Conservation (phyloP, 1,284 basidiomycete genomes). For the Leucoagaricus sp. region DNA sequence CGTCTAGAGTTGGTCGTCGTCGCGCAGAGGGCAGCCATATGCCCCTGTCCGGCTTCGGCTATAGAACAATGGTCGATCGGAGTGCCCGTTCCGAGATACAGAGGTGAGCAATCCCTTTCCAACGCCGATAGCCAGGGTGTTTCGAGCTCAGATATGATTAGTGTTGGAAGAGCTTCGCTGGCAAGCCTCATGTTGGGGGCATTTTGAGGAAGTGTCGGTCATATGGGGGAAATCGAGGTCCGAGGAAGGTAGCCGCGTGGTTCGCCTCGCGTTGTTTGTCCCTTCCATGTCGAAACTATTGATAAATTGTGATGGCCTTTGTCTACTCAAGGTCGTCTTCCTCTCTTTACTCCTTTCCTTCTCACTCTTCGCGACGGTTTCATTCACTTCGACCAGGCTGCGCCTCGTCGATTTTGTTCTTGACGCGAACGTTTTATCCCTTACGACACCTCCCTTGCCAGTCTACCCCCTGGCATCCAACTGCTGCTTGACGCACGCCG, state of each 20-base stretch:
- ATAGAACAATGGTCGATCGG: conserved; percentile 7
- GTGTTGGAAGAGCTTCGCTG: background rate
- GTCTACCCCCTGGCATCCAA: no score
- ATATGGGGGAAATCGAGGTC: background rate
- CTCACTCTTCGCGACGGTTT: background rate
- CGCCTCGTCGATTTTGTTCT: conserved; percentile 7
- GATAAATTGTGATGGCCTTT: background rate
- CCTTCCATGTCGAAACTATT: background rate
- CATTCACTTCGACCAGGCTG: conserved; percentile 5
- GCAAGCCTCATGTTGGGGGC: conserved; percentile 7
- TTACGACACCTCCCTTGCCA: background rate
- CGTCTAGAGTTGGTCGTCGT: no score
- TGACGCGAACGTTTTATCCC: background rate
- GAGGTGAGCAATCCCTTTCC: background rate
- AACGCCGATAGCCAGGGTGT: background rate
- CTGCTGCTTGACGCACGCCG: conserved; percentile 2
- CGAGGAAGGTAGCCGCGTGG: conserved; percentile 9
- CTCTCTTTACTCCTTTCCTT: conserved; percentile 18
- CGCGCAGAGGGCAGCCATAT: no score
- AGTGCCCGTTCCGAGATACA: background rate
- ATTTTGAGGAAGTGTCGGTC: background rate
- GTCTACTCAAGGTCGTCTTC: conserved; percentile 5
- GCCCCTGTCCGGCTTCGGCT: no score
- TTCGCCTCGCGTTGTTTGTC: conserved; percentile 14
- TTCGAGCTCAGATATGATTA: background rate